Evolutionary conservation across 202 grass and related monocot species (phyloP).

Genomic region (Zizania palustris): DNA sequence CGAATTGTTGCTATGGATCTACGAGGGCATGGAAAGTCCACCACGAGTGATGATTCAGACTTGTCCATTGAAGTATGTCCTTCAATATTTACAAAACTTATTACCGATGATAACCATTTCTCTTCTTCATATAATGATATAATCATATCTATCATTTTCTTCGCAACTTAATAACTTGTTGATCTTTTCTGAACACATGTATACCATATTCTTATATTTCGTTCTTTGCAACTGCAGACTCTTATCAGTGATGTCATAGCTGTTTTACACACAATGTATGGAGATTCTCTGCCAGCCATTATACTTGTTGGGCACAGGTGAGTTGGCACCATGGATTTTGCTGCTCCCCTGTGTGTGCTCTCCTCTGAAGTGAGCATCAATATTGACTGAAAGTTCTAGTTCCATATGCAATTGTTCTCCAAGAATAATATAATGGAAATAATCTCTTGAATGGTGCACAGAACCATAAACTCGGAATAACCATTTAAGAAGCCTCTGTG

Average conservation of each 20-base stretch:
- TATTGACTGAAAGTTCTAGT: constrained; percentile 7
- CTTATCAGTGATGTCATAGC: constrained; percentile 78
- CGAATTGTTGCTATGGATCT: constrained; percentile 83
- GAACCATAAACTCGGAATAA: constrained; percentile 2
- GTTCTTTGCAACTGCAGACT: constrained; percentile 58
- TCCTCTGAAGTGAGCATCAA: constrained; percentile 23
- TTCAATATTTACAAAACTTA: constrained; percentile 21
- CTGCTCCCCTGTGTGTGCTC: neutral
- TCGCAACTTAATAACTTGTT: constrained; percentile 17
- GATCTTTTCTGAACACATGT: neutral
- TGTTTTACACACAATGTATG: constrained; percentile 75
- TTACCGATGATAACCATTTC: constrained; percentile 17
- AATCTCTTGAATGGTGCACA: neutral
- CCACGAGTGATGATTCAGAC: constrained; percentile 77
- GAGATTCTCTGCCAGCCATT: constrained; percentile 81
- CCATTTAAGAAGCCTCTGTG: neutral
- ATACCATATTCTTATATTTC: constrained; percentile 21
- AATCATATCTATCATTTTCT: constrained; percentile 11
- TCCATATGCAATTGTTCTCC: constrained; percentile 1
- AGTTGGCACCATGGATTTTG: constrained; percentile 26
- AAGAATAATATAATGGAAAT: constrained; percentile 10
- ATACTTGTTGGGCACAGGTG: constrained; percentile 98
- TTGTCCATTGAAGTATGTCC: constrained; percentile 82
- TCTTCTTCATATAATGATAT: neutral
- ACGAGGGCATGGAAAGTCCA: constrained; percentile 85